Base-by-base conservation (phyloP, 176 grass and related monocot species). In the Dendrocalamus sinicus region DNA sequence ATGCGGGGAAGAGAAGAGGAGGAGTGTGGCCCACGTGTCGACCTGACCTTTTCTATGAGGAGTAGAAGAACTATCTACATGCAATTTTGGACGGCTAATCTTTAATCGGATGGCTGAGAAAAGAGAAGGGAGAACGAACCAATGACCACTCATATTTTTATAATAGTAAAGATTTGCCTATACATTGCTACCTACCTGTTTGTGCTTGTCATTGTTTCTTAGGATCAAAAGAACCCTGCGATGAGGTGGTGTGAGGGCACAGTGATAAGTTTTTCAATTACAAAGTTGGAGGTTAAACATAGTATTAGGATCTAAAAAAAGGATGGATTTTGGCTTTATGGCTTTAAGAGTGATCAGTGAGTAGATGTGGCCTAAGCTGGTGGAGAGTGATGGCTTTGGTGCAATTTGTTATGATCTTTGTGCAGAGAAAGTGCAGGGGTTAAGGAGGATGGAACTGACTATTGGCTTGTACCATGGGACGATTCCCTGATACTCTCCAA, bases 311-410 rank as follows among this genome's bases (percentile, higher is more conserved):
- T 84, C 80, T 72, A 88, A 87, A 84, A 62, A 35, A 54, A 81
- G 52, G 0, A 47, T 53, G 20, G 53, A 88, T 85, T 68, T 88
- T 88, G 50, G 73, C 76, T 75, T 84, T 76, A 45, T 70, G 72
- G n/a, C 52, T 79, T 58, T 39, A 46, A 12, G 58, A 81, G 17
- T 74, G 63, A 70, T 81, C 8, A 76, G 70, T 88, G 80, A 81
- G 85, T 81, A 84, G 76, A 88, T 87, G 75, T 45, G 51, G 60
- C 46, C 79, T 66, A 66, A 78, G 79, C 84, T 83, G 87, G 58
- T 71, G 80, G 66, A 65, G 60, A 16, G 57, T 51, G 84, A 60
- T 84, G 60, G 37, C 20, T 72, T 71, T 35, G 66, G 28, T 51
- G 64, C 83, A 43, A 80, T 19, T 83, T 80, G 75, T 1, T 23